Conservation (phyloP, 106 monocot genomes). For the Allium fistulosum region DNA sequence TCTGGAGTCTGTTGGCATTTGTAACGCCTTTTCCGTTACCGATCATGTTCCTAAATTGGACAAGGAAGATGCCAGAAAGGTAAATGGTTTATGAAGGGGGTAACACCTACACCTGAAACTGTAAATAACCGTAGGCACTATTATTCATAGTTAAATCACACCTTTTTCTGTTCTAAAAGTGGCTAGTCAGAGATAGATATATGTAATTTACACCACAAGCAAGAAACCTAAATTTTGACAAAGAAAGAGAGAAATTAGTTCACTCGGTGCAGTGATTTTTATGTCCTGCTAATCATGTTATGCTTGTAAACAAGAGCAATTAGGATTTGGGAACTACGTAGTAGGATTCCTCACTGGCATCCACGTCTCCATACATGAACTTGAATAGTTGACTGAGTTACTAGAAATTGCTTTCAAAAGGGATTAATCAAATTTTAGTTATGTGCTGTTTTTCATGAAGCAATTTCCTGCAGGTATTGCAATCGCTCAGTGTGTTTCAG, state of each 20-base stretch:
- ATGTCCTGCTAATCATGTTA: no score
- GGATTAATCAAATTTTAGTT: neutral
- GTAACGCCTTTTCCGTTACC: slow-evolving; percentile 75
- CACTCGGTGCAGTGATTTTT: no score
- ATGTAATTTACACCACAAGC: no score
- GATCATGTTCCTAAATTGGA: slow-evolving; percentile 77
- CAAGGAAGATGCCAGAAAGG: slow-evolving; percentile 73
- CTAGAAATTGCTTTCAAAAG: no score
- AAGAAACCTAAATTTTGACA: no score
- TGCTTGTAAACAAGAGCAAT: neutral
- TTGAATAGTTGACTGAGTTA: neutral
- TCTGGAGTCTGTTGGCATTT: slow-evolving; percentile 86
- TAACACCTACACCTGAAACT: no score
- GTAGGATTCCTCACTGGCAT: neutral
- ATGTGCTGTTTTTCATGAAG: neutral
- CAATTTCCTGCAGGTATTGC: slow-evolving; percentile 48
- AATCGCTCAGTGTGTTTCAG: slow-evolving; percentile 63
- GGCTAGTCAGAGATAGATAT: no score
- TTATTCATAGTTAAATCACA: neutral
- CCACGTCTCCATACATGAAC: neutral
- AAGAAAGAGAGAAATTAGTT: no score
- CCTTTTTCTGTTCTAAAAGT: neutral
- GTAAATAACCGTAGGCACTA: neutral
- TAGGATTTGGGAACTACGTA: no score
- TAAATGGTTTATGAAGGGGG: slow-evolving; percentile 11